Evolutionary conservation across 768 basidiomycete genomes (phyloP).

Genomic region (Russula ochroleuca): DNA sequence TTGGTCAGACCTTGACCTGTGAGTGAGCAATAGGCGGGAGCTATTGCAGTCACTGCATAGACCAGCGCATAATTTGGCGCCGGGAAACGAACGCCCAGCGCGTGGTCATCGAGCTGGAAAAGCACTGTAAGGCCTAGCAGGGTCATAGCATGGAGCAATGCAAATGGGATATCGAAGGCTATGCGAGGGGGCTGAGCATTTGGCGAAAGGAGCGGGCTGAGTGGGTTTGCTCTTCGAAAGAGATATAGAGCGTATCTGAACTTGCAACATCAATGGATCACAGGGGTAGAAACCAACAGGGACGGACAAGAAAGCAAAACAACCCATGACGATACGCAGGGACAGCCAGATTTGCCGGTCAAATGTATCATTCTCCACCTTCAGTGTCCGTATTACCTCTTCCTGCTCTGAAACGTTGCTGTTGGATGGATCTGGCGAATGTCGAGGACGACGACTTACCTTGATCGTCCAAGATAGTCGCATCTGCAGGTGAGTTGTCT

Average conservation of each 20-base stretch:
- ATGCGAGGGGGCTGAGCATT: slow-evolving; percentile 16
- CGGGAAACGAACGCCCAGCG: background rate
- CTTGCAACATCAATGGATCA: slow-evolving; percentile 4
- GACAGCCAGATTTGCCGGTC: slow-evolving; percentile 41
- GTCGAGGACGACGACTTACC: background rate
- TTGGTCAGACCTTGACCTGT: slow-evolving; percentile 16
- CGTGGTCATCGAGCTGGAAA: background rate
- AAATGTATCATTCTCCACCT: slow-evolving; percentile 41
- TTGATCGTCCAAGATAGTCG: slow-evolving; percentile 17
- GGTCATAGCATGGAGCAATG: slow-evolving; percentile 28
- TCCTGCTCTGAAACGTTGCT: slow-evolving; percentile 50
- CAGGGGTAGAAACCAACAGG: background rate
- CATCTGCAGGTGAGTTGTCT: background rate
- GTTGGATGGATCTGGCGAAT: background rate
- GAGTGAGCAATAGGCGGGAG: slow-evolving; percentile 38
- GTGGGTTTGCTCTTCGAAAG: slow-evolving; percentile 44
- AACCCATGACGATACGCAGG: slow-evolving; percentile 33
- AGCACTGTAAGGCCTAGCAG: slow-evolving; percentile 11
- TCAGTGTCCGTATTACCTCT: slow-evolving; percentile 48
- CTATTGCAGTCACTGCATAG: slow-evolving; percentile 44
- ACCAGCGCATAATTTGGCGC: slow-evolving; percentile 5
- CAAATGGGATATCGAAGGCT: slow-evolving; percentile 18
- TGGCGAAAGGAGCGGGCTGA: slow-evolving; percentile 43
- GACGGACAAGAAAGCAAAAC: slow-evolving; percentile 20
- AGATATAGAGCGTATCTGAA: slow-evolving; percentile 36